Evolutionary conservation across 225 moss, liverwort and hornwort species (phyloP).

Genomic region (Physcomitrellopsis africana): DNA sequence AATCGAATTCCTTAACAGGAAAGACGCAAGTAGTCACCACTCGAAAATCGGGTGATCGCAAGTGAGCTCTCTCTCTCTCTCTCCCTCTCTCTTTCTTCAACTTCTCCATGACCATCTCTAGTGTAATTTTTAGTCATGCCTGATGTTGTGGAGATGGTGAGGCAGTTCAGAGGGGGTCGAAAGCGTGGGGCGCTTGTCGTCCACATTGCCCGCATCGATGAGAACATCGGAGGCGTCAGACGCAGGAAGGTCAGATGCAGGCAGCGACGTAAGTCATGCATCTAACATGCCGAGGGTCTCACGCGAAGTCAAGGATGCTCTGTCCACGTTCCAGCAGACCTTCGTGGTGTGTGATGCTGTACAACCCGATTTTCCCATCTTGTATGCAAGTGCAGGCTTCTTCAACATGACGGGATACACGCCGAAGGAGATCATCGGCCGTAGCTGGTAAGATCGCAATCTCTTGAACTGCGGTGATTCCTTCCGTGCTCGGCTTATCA

Average conservation of each 20-base stretch:
- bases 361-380: constrained; percentile 63
- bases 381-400: constrained; percentile 87
- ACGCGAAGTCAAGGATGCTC: constrained; percentile 68
- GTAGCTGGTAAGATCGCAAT: constrained; percentile 52
- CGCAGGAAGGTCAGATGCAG: constrained; percentile 52
- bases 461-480: too few species aligned
- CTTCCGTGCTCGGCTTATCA: too few species aligned
- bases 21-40: constrained; percentile 47
- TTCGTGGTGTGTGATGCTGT: constrained; percentile 84
- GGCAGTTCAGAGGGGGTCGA: constrained; percentile 36
- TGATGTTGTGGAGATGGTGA: constrained; percentile 7
- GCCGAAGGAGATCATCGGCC: constrained; percentile 71
- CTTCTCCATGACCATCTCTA: background rate
- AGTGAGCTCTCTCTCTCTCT: constrained; percentile 7
- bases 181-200: constrained; percentile 33
- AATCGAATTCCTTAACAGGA: constrained; percentile 50
- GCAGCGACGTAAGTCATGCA: constrained; percentile 34
- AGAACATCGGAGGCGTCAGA: constrained; percentile 57
- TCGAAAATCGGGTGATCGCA: constrained; percentile 45
- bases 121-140: background rate
- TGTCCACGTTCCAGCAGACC: constrained; percentile 84
- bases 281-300: constrained; percentile 65
- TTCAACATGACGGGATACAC: constrained; percentile 86
- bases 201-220: constrained; percentile 33
- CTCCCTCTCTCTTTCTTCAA: background rate